phyloP scores from a whole-genome alignment of 2,329 filamentous ascomycete species.

The Trichoderma harzianum region DNA sequence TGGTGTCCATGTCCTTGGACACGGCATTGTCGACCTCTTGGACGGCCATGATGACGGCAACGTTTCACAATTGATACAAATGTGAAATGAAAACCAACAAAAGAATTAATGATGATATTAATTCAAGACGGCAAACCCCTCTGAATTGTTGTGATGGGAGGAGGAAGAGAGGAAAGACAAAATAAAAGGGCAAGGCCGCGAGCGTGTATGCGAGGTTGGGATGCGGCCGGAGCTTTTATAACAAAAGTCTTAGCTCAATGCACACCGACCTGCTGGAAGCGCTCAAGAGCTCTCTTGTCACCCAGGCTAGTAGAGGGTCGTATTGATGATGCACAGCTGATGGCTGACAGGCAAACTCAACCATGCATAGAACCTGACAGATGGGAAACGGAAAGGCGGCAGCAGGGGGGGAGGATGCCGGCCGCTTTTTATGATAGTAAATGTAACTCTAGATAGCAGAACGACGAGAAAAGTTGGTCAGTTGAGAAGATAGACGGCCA shows the following conservation, averaged over 20 bases:
- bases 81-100: background rate
- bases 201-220: background rate
- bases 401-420: conserved; percentile 5
- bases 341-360: conserved; percentile 1
- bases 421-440: conserved; percentile 5
- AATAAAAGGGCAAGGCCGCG: background rate
- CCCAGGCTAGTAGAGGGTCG: background rate
- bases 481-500: background rate
- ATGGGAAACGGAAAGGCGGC: background rate
- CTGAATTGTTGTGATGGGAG: background rate
- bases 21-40: conserved; percentile 12
- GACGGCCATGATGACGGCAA: conserved; percentile 7
- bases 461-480: background rate
- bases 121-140: background rate
- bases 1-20: conserved; percentile 9
- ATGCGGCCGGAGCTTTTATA: conserved; percentile 9
- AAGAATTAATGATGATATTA: background rate
- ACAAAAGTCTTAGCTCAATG: background rate
- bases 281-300: background rate
- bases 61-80: background rate
- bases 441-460: conserved; percentile 3
- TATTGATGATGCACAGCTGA: background rate
- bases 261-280: conserved; percentile 5
- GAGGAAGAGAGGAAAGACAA: background rate
- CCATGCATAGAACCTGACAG: background rate